Conservation (phyloP, 306 rosid genomes). For the Vachellia collinsii region DNA sequence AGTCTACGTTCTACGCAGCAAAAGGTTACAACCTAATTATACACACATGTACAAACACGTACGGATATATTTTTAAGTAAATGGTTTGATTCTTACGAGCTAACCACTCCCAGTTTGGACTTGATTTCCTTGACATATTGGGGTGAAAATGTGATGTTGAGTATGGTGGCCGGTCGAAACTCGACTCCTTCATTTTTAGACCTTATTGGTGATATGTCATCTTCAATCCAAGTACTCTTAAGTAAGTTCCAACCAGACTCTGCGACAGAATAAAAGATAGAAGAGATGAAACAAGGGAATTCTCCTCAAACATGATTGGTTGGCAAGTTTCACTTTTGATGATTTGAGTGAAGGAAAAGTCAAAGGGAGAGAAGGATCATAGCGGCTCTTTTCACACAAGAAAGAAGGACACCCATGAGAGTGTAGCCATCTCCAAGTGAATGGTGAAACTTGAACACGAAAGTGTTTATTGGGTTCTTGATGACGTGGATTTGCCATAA, state of each 20-base stretch:
- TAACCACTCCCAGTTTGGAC: conserved; percentile 30
- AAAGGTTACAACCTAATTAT: neutral
- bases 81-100: neutral
- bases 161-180: neutral
- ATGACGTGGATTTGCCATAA: neutral
- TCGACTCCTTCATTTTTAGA: conserved; percentile 26
- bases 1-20: conserved; percentile 34
- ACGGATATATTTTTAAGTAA: too few species aligned
- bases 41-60: neutral
- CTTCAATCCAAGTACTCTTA: neutral
- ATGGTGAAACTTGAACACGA: neutral
- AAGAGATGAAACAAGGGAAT: neutral
- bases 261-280: neutral
- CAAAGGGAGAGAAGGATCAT: neutral
- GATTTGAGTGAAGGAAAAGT: neutral
- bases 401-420: neutral
- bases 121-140: conserved; percentile 34
- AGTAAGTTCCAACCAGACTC: conserved; percentile 25
- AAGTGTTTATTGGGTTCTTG: neutral
- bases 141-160: conserved; percentile 9
- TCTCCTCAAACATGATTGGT: neutral
- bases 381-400: neutral
- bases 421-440: conserved; percentile 1
- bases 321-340: neutral
- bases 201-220: conserved; percentile 37